Evolutionary conservation across 192 early-diverging fungal genomes (phyloP), one percentile per base, ranked within the genome.

Genomic region (Umbelopsis sp.): DNA sequence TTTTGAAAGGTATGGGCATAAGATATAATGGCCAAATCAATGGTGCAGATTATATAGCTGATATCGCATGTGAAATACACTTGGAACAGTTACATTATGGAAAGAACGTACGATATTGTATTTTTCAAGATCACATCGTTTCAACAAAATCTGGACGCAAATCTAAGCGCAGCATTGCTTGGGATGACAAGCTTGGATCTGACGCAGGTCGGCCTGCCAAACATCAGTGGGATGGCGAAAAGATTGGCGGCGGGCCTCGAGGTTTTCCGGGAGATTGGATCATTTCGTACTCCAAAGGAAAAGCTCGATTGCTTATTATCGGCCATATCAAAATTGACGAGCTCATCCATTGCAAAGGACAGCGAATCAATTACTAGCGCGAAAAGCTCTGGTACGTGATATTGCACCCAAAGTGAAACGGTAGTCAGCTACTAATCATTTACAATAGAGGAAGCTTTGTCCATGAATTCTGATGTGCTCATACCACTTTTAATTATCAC

Each of bases 71-170:
- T 33, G 4, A 12, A 23, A 41, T 41, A n/a, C 5, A 41, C 37
- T 41, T 1, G 37, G 2, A 25, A 25, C 53, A 79, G 77, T 61
- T 74, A 82, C 51, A 76, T 85, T n/a, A 85, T 85, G 84, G 82
- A 85, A 35, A 71, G 77, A n/a, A 82, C 77, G 11, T 85, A 85
- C 41, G 84, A 85, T 58, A 80, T 85, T 46, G 71, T 82, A 0
- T 85, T 85, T 47, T 85, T 85, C 71, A 85, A 81, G 51, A 79
- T 85, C 65, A 82, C 79, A 0, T 71, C 74, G 18, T 48, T 78
- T n/a, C 65, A 75, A 23, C 81, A 81, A 23, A 44, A 55, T 2
- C 65, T 78, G 37, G 84, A 85, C 45, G 67, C 65, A 67, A 66
- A 74, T 5, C 64, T 85, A 10, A 52, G 79, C 15, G 70, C 74